Percentiles rank a stretch among this genome's conserved stretches.
These are phyloP conservation scores for Protostelium mycophagum DNA, from an alignment of 78 protist genomes.

Conservation along the genomic window DNA sequence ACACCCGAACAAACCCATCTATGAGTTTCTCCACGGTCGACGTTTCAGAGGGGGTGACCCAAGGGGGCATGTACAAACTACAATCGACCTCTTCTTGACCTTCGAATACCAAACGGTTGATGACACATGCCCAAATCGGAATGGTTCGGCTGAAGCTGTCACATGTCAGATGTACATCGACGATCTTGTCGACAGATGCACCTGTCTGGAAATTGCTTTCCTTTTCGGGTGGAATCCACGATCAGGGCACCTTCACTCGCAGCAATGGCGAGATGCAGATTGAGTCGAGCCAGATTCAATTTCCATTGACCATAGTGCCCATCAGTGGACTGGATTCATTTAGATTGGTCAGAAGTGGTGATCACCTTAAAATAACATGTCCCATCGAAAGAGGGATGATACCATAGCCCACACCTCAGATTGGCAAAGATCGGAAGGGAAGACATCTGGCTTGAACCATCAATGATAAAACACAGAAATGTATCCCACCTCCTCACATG, in stretches of 20 bases:
- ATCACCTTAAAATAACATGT: constrained; percentile 35
- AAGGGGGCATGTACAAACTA: background rate
- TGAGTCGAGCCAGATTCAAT: constrained; percentile 25
- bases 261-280: constrained; percentile 21
- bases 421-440: constrained; percentile 39
- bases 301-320: constrained; percentile 71
- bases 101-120: constrained; percentile 17
- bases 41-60: background rate
- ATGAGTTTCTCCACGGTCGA: constrained; percentile 11
- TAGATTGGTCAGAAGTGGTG: background rate
- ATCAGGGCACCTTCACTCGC: background rate
- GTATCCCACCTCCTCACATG: background rate
- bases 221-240: constrained; percentile 55
- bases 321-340: constrained; percentile 34
- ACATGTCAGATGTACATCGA: no score
- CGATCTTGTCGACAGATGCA: no score
- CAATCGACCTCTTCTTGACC: background rate
- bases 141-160: constrained; percentile 41
- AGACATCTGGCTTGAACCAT: background rate
- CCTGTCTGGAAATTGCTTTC: constrained; percentile 65
- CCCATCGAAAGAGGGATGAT: constrained; percentile 13
- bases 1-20: constrained; percentile 23
- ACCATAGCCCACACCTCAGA: constrained; percentile 61
- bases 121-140: constrained; percentile 46
- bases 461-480: background rate